Conservation (phyloP, 2,329 filamentous ascomycete species). For the Pyrenochaeta sp. region DNA sequence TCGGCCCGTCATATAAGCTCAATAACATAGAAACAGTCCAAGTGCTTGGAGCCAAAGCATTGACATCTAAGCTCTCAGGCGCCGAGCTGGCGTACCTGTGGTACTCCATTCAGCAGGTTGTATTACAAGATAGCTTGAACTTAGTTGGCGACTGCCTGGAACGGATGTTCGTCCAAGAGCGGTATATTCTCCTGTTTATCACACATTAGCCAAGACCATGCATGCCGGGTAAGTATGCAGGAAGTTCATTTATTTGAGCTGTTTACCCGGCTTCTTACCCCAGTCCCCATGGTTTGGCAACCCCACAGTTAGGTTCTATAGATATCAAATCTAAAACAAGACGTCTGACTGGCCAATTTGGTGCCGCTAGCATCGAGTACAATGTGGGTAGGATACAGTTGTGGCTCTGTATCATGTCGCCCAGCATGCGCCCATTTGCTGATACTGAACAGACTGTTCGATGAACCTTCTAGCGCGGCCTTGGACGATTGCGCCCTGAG, state of each 20-base stretch:
- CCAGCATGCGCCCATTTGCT: conserved; percentile 12
- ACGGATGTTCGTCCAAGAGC: conserved; percentile 14
- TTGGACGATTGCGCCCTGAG: conserved; percentile 14
- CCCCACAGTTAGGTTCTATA: conserved; percentile 10
- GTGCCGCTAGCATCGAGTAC: conserved; percentile 11
- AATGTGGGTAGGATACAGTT: conserved; percentile 17
- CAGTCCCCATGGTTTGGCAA: conserved; percentile 6
- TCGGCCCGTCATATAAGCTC: conserved; percentile 20
- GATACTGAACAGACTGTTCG: conserved; percentile 26
- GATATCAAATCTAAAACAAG: neutral
- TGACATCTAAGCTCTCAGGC: conserved; percentile 4
- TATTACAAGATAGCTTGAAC: neutral
- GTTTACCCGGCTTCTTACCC: conserved; percentile 24
- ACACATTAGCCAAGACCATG: conserved; percentile 26
- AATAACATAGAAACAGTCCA: conserved; percentile 6
- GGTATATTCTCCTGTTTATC: conserved; percentile 11
- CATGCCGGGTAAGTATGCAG: conserved; percentile 9
- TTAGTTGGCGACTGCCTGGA: conserved; percentile 5
- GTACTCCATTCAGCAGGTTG: conserved; percentile 1
- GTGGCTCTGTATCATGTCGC: conserved; percentile 9
- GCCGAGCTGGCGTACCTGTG: conserved; percentile 4
- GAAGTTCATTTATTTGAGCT: conserved; percentile 17
- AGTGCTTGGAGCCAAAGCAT: conserved; percentile 16
- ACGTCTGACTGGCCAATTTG: conserved; percentile 9
- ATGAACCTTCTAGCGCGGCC: conserved; percentile 22